Evolutionary conservation across 768 basidiomycete genomes (phyloP), one percentile per base, ranked within the genome.

Genomic region (Punctularia strigosozonata): DNA sequence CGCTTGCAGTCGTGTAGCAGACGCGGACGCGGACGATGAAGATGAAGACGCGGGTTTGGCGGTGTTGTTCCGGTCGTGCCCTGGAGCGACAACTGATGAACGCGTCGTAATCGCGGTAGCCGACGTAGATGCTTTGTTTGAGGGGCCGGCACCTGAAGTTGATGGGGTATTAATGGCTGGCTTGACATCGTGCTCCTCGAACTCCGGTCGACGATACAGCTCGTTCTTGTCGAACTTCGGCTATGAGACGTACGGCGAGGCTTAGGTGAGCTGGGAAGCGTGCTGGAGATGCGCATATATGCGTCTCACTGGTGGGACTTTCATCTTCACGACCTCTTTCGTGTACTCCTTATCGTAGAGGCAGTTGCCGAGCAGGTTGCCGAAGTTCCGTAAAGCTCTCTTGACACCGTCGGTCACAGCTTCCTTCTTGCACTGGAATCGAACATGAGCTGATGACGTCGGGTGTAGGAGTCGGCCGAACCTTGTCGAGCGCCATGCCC

Each of bases 351-450:
- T 95, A 63, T 98, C 95, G 51, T 98, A 98, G n/a, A 98, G 60
- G 58, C 95, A 99, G 50, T 95, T 94, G 1, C 95, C 95, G 13
- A 98, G 67, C 2, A 98, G 64, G 54, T 92, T 95, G 28, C 95
- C 95, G 53, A 98, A 99, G 46, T 78, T 88, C 19, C 89, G 70
- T 6, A 99, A 68, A 1, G 90, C 77, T 23, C 94, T 79, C 59
- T 99, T 99, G 39, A 94, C 63, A 0, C 72, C 94, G 48, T 99
- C 95, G 0, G 95, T 99, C 0, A 97, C 81, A 2, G 95, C 92
- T 55, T 98, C 95, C 50, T 99, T 99, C 69, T 97, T 97, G 54
- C 87, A 90, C 95, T 99, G 49, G 13, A 43, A 35, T 4, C 35
- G n/a, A 4, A 36, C 30, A 25, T 6, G 42, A 40, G 33, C 13